Evolutionary conservation across 2,329 filamentous ascomycete species (phyloP).

Genomic region (Phialophora chinensis): DNA sequence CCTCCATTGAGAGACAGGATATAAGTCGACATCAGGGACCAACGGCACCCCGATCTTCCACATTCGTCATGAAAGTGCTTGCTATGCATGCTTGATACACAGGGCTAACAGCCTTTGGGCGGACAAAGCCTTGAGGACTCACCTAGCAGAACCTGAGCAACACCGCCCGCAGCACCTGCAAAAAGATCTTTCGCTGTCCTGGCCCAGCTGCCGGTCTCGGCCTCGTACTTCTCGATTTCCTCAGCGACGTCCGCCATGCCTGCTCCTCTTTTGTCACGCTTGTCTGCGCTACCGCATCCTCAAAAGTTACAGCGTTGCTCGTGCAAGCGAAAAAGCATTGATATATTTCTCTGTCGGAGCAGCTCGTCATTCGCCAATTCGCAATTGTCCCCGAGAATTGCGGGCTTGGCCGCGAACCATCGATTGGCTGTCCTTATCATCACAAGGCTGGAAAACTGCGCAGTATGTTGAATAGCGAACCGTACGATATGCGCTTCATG

Average conservation of each 20-base stretch:
- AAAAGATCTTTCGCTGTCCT: conserved; percentile 87
- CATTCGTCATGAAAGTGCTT: background rate
- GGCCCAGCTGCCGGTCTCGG: conserved; percentile 49
- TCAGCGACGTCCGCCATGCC: conserved; percentile 29
- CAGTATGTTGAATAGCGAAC: background rate
- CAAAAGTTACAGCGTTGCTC: background rate
- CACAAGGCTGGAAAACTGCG: background rate
- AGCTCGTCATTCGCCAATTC: conserved; percentile 14
- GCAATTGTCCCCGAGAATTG: conserved; percentile 2
- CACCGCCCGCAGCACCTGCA: conserved; percentile 85
- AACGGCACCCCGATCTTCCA: background rate
- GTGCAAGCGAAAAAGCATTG: background rate
- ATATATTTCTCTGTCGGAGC: background rate
- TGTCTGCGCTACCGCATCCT: conserved; percentile 11
- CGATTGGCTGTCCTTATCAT: conserved; percentile 7
- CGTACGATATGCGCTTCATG: conserved; percentile 3
- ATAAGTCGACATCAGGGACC: background rate
- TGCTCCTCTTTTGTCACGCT: conserved; percentile 10
- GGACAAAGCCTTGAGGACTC: conserved; percentile 47
- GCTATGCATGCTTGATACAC: background rate
- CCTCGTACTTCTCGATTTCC: conserved; percentile 31
- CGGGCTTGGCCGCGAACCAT: conserved; percentile 6
- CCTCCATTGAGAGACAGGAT: background rate
- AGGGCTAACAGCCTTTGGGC: background rate
- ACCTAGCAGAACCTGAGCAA: conserved; percentile 95